phyloP scores from a whole-genome alignment of 2,329 filamentous ascomycete species.

The Cladophialophora yegresii region DNA sequence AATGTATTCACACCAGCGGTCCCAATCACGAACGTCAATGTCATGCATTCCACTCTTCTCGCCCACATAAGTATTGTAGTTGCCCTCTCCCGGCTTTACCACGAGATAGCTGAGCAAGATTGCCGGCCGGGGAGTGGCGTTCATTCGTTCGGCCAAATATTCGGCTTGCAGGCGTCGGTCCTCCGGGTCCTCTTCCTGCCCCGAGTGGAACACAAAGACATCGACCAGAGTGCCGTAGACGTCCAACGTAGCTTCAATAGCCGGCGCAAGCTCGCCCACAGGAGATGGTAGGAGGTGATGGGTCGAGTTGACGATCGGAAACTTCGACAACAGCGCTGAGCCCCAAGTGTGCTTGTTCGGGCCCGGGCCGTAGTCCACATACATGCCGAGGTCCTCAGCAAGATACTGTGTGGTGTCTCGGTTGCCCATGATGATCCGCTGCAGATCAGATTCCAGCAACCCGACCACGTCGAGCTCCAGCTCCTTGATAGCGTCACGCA shows the following conservation, averaged over 20 bases:
- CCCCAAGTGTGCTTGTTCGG: constrained; percentile 99
- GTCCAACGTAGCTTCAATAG: constrained; percentile 94
- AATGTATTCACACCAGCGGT: constrained; percentile 99
- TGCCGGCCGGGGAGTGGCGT: constrained; percentile 72
- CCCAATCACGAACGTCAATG: constrained; percentile 89
- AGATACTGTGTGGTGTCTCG: constrained; percentile 93
- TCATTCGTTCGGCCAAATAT: constrained; percentile 88
- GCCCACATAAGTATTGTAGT: constrained; percentile 95
- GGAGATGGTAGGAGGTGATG: constrained; percentile 93
- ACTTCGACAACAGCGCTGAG: constrained; percentile 87
- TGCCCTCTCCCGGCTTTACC: constrained; percentile 83
- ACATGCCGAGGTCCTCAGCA: constrained; percentile 97
- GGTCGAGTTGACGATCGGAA: constrained; percentile 94
- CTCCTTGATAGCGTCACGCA: constrained; percentile 87
- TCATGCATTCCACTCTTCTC: constrained; percentile 88
- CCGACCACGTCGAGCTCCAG: constrained; percentile 97
- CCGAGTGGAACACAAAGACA: constrained; percentile 97
- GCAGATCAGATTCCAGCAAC: constrained; percentile 87
- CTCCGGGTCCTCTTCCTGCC: constrained; percentile 93
- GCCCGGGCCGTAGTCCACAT: constrained; percentile 93
- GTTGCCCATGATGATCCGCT: constrained; percentile 99
- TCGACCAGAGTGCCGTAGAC: constrained; percentile 88
- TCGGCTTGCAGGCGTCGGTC: constrained; percentile 83
- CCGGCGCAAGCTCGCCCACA: constrained; percentile 90
- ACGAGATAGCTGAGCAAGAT: constrained; percentile 91